Evolutionary conservation across 2,329 filamentous ascomycete species (phyloP).

Genomic region (Pseudopithomyces maydicus): DNA sequence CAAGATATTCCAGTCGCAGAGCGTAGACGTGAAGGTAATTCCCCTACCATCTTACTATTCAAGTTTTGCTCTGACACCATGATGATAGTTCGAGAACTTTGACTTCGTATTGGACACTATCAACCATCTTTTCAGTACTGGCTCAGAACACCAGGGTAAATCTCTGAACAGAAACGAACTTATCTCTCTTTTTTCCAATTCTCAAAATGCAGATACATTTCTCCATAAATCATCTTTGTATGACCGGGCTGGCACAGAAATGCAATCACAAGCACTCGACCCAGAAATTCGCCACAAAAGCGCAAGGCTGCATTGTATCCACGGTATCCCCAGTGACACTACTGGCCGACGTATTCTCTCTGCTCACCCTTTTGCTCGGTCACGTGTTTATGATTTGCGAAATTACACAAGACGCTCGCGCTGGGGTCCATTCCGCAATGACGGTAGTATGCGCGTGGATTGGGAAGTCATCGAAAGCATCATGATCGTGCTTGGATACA

Average conservation of each 20-base stretch:
- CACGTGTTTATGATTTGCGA: slow-evolving; percentile 74
- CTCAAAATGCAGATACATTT: slow-evolving; percentile 62
- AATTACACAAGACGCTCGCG: slow-evolving; percentile 65
- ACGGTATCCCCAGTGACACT: slow-evolving; percentile 63
- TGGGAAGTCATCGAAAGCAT: slow-evolving; percentile 83
- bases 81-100: slow-evolving; percentile 38
- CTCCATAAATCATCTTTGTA: slow-evolving; percentile 66
- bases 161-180: slow-evolving; percentile 55
- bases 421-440: slow-evolving; percentile 75
- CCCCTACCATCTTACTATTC: background rate
- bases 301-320: slow-evolving; percentile 73
- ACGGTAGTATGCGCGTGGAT: slow-evolving; percentile 67
- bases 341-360: slow-evolving; percentile 34
- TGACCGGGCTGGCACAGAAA: slow-evolving; percentile 55
- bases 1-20: slow-evolving; percentile 52
- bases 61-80: slow-evolving; percentile 3
- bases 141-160: slow-evolving; percentile 43
- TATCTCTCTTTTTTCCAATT: slow-evolving; percentile 46
- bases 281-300: slow-evolving; percentile 63
- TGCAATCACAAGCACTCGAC: slow-evolving; percentile 46
- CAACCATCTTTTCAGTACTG: slow-evolving; percentile 39
- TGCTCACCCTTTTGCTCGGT: slow-evolving; percentile 66
- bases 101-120: slow-evolving; percentile 47
- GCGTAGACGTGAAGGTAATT: slow-evolving; percentile 47
- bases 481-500: slow-evolving; percentile 70